Conservation (phyloP, 176 grass and related monocot genomes). For the Zoysia pacifica region DNA sequence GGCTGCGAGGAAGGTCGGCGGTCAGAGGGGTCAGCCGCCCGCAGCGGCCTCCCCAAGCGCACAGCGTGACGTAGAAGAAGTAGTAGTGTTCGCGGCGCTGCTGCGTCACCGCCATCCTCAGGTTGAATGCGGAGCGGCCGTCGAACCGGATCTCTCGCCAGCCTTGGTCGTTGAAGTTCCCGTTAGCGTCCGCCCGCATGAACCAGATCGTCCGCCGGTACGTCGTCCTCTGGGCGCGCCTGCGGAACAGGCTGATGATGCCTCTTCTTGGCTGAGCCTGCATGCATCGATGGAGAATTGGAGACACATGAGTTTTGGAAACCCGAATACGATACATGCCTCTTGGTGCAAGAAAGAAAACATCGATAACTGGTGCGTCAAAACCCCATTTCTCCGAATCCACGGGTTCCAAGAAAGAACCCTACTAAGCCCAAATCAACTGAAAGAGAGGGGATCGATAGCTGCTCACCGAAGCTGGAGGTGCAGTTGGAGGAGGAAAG, state of each 20-base stretch:
- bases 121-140: background rate
- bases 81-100: background rate
- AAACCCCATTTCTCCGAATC: background rate
- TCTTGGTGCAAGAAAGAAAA: background rate
- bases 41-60: conserved; percentile 6
- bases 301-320: too few species aligned
- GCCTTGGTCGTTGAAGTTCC: background rate
- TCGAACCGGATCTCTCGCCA: background rate
- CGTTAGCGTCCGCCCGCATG: background rate
- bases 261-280: background rate
- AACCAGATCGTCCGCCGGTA: background rate
- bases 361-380: background rate
- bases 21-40: conserved; percentile 37
- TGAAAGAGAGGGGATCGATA: background rate
- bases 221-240: background rate
- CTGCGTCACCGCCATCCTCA: background rate
- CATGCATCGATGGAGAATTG: too few species aligned
- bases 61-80: background rate
- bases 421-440: background rate
- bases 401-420: background rate
- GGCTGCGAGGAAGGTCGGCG: conserved; percentile 20
- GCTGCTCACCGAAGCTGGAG: background rate
- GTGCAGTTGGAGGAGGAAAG: background rate
- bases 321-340: too few species aligned
- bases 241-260: background rate